Evolutionary conservation across 208 protist species (phyloP), one percentile per base, ranked within the genome.

Genomic region (Wallacemonas sp.): DNA sequence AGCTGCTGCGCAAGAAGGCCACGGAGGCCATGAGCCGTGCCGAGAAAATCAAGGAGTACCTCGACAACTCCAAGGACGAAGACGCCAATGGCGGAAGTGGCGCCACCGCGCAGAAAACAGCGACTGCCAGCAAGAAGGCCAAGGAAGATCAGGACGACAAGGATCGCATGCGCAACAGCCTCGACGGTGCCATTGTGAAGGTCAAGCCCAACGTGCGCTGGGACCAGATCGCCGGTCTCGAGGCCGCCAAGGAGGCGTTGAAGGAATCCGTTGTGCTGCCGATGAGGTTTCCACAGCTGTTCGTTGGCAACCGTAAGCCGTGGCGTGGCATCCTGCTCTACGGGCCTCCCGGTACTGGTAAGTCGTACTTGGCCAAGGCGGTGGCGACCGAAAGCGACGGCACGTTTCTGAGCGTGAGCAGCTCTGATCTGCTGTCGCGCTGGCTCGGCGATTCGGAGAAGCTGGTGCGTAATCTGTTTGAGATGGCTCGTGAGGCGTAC

Each of bases 21-120:
- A 71, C 63, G 9, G 90, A 99, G 60, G 97, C 98, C 62, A 83
- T 99, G 34, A 90, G 92, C 24, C 85, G 98, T 24, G 95, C 97
- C 10, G 97, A 99, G 68, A 91, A 94, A 73, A 90, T 99, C 55
- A 99, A 99, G 71, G 76, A 97, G 59, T 95, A 91, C 50, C 66
- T 98, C 6, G 85, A 96, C 41, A 86, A 87, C 57, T 79, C 85
- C 41, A 80, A 92, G 44, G 82, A 87, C 30, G 79, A 94, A 17
- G 76, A 89, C 34, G 48, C 32, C 19, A 57, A 26, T 19, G 63
- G 26, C 17, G 48, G 61, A 15, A 60, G 61, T 12, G 61, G 59
- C 33, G 78, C 32, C 45, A 82, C 74, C 22, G 57, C 67, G 26
- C 83, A 90, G 64, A 89, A 91, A 54, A 87, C 83, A 8, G 76